These are phyloP conservation scores for Fusarium musae DNA, from an alignment of 2,329 filamentous ascomycete genomes.

Conservation along the genomic window DNA sequence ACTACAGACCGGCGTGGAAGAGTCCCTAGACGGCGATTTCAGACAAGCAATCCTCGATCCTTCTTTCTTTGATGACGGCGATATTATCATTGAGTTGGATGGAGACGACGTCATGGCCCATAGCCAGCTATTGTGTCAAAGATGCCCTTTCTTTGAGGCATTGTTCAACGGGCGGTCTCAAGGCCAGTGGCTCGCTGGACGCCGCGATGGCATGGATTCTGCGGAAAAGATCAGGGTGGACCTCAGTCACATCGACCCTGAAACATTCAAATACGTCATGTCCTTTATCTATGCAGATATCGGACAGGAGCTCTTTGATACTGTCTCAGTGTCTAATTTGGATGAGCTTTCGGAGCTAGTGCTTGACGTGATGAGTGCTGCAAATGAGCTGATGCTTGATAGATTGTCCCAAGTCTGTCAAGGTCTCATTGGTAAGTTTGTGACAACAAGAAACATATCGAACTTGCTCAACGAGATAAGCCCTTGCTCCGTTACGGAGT, in stretches of 20 bases:
- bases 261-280: conserved; percentile 82
- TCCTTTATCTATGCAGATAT: conserved; percentile 85
- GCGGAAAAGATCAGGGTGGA: conserved; percentile 74
- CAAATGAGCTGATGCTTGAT: conserved; percentile 96
- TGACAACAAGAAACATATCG: conserved; percentile 87
- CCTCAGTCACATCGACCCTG: conserved; percentile 79
- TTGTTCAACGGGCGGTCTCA: conserved; percentile 89
- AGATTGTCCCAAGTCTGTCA: conserved; percentile 91
- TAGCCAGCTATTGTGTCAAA: conserved; percentile 79
- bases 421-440: conserved; percentile 81
- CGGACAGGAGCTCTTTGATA: conserved; percentile 83
- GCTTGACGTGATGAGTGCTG: conserved; percentile 87
- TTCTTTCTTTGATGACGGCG: conserved; percentile 80
- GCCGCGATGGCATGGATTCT: conserved; percentile 60
- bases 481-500: conserved; percentile 82
- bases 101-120: conserved; percentile 79
- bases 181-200: conserved; percentile 83
- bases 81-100: conserved; percentile 82
- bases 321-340: conserved; percentile 74
- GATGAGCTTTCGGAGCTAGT: conserved; percentile 91
- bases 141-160: conserved; percentile 92
- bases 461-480: conserved; percentile 87
- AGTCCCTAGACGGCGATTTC: conserved; percentile 76
- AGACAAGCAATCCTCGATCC: conserved; percentile 74
- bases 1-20: conserved; percentile 74